Conservation (phyloP, 2,329 filamentous ascomycete genomes). For the Cladosporium sp. region DNA sequence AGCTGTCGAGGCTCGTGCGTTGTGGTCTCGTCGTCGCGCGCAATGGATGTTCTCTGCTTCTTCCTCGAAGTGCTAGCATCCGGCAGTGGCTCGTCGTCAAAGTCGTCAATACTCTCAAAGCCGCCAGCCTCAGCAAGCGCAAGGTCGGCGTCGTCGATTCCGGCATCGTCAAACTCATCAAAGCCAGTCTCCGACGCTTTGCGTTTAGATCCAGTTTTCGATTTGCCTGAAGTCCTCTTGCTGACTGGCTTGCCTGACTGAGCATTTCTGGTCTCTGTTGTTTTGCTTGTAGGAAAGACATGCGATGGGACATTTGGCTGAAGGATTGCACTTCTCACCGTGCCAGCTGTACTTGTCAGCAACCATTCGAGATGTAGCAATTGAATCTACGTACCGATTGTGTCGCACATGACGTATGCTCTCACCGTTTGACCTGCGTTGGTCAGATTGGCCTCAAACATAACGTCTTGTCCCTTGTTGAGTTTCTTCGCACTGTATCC, state of each 20-base stretch:
- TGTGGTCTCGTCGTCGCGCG: background rate
- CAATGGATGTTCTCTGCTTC: conserved; percentile 11
- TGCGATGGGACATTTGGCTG: conserved; percentile 50
- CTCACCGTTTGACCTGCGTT: conserved; percentile 59
- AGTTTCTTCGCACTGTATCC: conserved; percentile 59
- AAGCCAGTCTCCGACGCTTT: background rate
- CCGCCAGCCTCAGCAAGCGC: conserved; percentile 45
- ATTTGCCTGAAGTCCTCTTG: background rate
- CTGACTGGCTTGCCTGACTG: background rate
- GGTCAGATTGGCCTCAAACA: conserved; percentile 59
- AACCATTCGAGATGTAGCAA: background rate
- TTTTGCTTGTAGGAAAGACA: conserved; percentile 42
- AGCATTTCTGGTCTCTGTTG: conserved; percentile 16
- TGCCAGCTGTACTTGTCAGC: conserved; percentile 50
- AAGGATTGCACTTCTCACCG: conserved; percentile 54
- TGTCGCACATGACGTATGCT: conserved; percentile 78
- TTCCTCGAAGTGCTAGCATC: conserved; percentile 21
- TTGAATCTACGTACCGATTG: conserved; percentile 59
- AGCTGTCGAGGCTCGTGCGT: conserved; percentile 42
- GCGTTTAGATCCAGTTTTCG: background rate
- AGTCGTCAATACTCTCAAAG: conserved; percentile 56
- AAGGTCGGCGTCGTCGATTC: conserved; percentile 56
- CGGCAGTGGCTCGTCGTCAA: conserved; percentile 33
- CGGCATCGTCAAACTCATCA: conserved; percentile 57
- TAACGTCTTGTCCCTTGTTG: conserved; percentile 59